Base-by-base conservation (phyloP, 2,329 filamentous ascomycete genomes). In the Talaromyces sp. region DNA sequence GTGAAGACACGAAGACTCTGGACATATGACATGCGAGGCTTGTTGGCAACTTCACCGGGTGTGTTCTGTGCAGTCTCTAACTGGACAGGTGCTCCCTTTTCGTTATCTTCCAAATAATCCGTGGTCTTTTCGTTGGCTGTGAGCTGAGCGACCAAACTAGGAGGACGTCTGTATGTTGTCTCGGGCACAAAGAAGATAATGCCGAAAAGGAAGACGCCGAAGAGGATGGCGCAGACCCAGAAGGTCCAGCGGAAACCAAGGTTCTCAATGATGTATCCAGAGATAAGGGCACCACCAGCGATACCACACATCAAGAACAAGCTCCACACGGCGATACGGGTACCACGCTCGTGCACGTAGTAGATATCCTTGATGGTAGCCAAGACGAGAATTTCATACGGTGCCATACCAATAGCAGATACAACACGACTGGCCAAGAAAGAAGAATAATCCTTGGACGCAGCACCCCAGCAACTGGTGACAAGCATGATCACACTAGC, bases 281-380 rank as follows among this genome's bases (percentile, higher is more conserved):
- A 61, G 27, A 65, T 56, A 19, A 65, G 17, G 11, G 63, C 29
- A 25, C 63, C 63, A 27, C 58, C 63, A 8, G 56, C 45, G 27
- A 65, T 65, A 61, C 63, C 63, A 25, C 63, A 65, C 63, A 65
- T 51, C 25, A 65, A 25, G 36, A 61, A 65, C 34, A 65, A 7
- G 38, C 61, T 65, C 63, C 63, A 65, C 7, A 61, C 43, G 6
- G 63, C 63, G 45, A 65, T 65, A 38, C 63, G 58, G 3, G 63
- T 65, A n/a, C 63, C 63, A 19, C 63, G 56, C 36, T 65, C 63
- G 34, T 65, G 63, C 22, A 65, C 63, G 29, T 61, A 65, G 36
- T 65, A 65, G 8, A 65, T 38, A 49, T 65, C 63, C 43, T 61
- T 61, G 47, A 65, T 65, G 2, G 63, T 65, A 2, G 58, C 56